These are phyloP conservation scores for Aspergillus calidoustus DNA, from an alignment of 2,329 filamentous ascomycete genomes.

Conservation along the genomic window DNA sequence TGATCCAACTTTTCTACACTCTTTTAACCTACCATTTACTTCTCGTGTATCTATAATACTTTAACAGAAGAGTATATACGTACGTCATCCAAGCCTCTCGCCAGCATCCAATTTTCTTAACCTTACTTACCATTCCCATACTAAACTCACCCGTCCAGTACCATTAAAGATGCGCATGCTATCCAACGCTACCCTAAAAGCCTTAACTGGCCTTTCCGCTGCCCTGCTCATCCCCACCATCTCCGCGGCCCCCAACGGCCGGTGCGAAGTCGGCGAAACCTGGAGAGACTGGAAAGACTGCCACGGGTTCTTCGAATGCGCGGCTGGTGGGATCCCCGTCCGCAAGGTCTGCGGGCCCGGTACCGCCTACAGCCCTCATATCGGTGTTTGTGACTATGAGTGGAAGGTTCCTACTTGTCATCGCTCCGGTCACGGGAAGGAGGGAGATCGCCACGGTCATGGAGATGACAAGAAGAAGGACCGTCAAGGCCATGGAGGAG, in stretches of 20 bases:
- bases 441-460: too few species aligned
- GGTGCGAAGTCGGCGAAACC: background rate
- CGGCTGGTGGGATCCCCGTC: background rate
- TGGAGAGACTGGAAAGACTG: conserved; percentile 3
- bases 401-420: background rate
- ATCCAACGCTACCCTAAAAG: too few species aligned
- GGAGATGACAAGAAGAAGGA: too few species aligned
- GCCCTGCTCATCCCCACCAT: too few species aligned
- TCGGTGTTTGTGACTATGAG: conserved; percentile 1
- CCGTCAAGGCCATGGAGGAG: too few species aligned
- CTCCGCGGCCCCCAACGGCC: background rate
- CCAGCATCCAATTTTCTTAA: background rate
- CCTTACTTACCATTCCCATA: background rate
- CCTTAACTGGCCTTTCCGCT: too few species aligned
- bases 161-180: too few species aligned
- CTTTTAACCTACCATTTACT: background rate
- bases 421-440: background rate
- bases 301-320: conserved; percentile 9
- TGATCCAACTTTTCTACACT: background rate
- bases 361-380: background rate
- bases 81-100: background rate
- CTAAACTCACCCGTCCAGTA: too few species aligned
- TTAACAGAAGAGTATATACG: background rate
- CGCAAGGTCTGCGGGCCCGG: background rate
- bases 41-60: background rate